Base-by-base conservation (phyloP, 1,284 basidiomycete genomes). In the Microstroma glucosiphilum region DNA sequence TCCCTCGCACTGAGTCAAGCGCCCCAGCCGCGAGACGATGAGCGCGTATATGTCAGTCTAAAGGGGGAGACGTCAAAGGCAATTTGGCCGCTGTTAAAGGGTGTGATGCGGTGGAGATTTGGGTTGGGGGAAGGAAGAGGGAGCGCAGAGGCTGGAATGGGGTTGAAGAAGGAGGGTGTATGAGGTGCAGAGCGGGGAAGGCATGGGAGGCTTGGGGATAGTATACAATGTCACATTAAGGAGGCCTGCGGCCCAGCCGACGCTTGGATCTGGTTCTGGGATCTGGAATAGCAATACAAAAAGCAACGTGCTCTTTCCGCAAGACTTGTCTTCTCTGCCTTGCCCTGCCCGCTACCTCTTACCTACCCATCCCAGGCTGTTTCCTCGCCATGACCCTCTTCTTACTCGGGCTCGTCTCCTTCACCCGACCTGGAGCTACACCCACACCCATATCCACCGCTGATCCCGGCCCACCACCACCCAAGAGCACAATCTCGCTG, bases 61-160 rank as follows among this genome's bases (percentile, higher is more conserved):
- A 82, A 84, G 26, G 93, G 93, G 6, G 82, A 84, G 66, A 90
- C 90, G 17, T 92, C 89, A 23, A 90, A 96, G 79, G 90, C 96
- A 81, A 96, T 96, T 69, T 93, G 90, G 90, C 90, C 90, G 1
- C 82, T 87, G 69, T 83, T 93, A 6, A 88, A 90, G 62, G 80
- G 79, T 40, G 80, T 85, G 21, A 81, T 92, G 51, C 6, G 51
- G 17, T 21, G 25, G 51, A 54, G 51, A 21, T 54, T n/a, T 48
- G 43, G 43, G 43, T 6, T 17, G 21, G 43, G 43, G 12, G 43
- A 17, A 12, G 43, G 17, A 48, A 48, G 15, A n/a, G 6, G 17
- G 4, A 21, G 43, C 6, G 43, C 12, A 43, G 43, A 21, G 17
- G 21, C 15, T 17, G 43, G 43, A 12, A 48, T 48, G 17, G 43